Evolutionary conservation across 2,329 filamentous ascomycete genomes (phyloP), one percentile per base, ranked within the genome.

Genomic region (Trichoderma guizhouense): DNA sequence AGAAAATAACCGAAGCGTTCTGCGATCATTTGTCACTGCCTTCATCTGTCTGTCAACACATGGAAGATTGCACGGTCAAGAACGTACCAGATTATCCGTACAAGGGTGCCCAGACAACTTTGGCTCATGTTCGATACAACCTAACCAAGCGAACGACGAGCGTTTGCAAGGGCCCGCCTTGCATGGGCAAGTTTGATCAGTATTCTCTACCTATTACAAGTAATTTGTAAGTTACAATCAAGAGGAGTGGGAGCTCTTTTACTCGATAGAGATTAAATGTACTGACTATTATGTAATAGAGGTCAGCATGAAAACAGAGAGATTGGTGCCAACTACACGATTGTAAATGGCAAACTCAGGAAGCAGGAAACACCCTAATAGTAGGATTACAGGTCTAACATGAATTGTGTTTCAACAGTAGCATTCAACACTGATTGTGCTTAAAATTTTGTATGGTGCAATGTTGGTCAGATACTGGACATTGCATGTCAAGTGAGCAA

Each of bases 61-160:
- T 68, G 28, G 72, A 73, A 34, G 66, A 70, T 53, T 69, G 57
- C 18, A 70, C 39, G 3, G 61, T 69, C 7, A 39, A 58, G 18
- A 47, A 62, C n/a, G 36, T 73, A 26, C 72, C 72, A 14, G 72
- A 58, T 18, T 73, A 72, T 36, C 71, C 72, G 12, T 72, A 65
- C 34, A 53, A 55, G 15, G 53, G 60, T n/a, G 47, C 57, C 28
- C 47, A 53, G 30, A 69, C 62, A 24, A 73, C 72, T 7, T 24
- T 73, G 8, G 71, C 65, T n/a, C 51, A 64, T 26, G 61, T 73
- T 7, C 21, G 60, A 32, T 73, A 73, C 43, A 69, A 72, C 61
- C n/a, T 72, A 24, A 73, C 72, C 28, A 60, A 70, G 61, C 47
- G 66, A 28, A 71, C 55, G 9, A 43, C 66, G 24, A 73, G 71